Evolutionary conservation across 208 protist genomes (phyloP).

Genomic region (Acanthamoeba sp.): DNA sequence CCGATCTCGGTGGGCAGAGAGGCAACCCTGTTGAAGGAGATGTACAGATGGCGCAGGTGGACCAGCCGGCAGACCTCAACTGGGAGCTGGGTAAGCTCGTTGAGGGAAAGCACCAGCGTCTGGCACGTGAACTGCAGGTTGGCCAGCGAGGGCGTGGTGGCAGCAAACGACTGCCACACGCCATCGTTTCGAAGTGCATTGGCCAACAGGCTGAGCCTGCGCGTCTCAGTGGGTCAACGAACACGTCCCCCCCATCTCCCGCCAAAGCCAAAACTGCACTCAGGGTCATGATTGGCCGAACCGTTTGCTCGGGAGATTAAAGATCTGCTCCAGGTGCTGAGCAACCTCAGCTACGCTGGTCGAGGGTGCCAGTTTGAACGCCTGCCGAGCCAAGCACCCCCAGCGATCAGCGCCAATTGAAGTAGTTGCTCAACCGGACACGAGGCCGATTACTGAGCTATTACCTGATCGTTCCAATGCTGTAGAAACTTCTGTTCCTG

Average conservation of each 20-base stretch:
- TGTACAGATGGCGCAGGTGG: neutral
- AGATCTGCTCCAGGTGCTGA: neutral
- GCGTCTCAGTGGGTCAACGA: neutral
- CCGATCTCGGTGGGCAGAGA: neutral
- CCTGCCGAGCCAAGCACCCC: neutral
- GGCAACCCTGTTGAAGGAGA: conserved; percentile 25
- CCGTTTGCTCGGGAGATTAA: neutral
- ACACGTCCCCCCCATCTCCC: too few relatives aligned
- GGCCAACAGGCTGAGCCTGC: neutral
- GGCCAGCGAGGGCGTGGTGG: neutral
- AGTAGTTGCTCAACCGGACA: too few relatives aligned
- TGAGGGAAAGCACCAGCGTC: conserved; percentile 23
- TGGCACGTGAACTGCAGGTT: conserved; percentile 17
- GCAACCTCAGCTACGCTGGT: neutral
- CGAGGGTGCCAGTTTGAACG: neutral
- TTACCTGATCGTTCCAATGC: conserved; percentile 43
- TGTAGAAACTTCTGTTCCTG: neutral
- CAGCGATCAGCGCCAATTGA: too few relatives aligned
- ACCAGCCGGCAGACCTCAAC: neutral
- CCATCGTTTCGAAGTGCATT: neutral
- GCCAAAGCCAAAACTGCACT: too few relatives aligned
- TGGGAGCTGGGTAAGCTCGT: neutral
- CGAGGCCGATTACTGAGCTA: neutral
- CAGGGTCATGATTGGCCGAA: neutral
- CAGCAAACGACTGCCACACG: neutral